These are phyloP conservation scores for Lithospermum erythrorhizon DNA, from an alignment of 257 asterid genomes.

Conservation along the genomic window DNA sequence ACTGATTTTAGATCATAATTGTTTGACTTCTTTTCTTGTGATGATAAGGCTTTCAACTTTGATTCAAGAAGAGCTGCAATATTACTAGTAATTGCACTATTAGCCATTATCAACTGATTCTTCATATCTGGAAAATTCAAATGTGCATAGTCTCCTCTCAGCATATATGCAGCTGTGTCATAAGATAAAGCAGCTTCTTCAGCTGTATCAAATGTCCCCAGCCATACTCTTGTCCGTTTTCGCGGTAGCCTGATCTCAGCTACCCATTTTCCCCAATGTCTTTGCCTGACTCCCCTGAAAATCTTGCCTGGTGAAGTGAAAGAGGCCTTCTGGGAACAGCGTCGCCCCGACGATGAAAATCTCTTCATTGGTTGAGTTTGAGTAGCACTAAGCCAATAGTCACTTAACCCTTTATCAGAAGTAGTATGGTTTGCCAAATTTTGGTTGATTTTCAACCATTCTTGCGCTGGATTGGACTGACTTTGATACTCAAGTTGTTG, in stretches of 20 bases:
- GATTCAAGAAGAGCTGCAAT: constrained; percentile 48
- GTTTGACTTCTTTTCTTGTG: constrained; percentile 16
- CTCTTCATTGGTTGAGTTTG: constrained; percentile 56
- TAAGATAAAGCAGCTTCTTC: constrained; percentile 35
- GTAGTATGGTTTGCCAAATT: constrained; percentile 19
- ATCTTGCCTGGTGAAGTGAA: constrained; percentile 30
- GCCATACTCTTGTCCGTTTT: too few species aligned
- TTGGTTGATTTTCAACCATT: constrained; percentile 31
- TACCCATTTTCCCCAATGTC: constrained; percentile 69
- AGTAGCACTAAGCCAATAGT: constrained; percentile 50
- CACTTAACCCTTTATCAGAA: constrained; percentile 27
- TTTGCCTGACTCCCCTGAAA: constrained; percentile 51
- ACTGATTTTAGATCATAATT: constrained; percentile 3
- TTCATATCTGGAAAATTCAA: constrained; percentile 41
- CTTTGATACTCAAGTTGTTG: constrained; percentile 5
- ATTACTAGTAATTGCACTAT: constrained; percentile 20
- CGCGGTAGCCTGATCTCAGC: constrained; percentile 45
- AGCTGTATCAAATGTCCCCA: constrained; percentile 10
- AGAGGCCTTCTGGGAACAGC: constrained; percentile 9
- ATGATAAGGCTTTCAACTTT: constrained; percentile 32
- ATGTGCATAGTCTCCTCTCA: constrained; percentile 18
- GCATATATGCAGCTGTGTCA: too few species aligned
- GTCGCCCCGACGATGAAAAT: constrained; percentile 11
- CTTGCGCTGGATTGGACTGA: constrained; percentile 8
- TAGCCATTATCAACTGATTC: constrained; percentile 23